Percentiles rank a stretch among this genome's conserved stretches.
phyloP scores from a whole-genome alignment of 371 early-diverging fungal species.

The Smittium mucronatum region DNA sequence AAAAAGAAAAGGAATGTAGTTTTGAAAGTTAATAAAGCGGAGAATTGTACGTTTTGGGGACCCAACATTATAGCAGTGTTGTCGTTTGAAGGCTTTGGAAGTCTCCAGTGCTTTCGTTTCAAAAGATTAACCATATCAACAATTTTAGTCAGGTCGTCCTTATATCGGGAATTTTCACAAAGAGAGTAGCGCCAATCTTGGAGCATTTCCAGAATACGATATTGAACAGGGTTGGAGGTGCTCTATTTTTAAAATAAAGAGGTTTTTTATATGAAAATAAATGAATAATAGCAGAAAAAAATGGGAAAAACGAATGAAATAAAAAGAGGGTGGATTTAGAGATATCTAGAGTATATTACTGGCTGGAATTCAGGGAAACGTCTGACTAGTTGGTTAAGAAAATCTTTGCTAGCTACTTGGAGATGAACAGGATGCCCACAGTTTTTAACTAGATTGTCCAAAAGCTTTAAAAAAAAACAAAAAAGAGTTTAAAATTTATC shows the following conservation, averaged over 20 bases:
- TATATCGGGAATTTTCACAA: slow-evolving; percentile 63
- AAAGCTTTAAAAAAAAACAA: slow-evolving; percentile 38
- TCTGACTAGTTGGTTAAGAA: slow-evolving; percentile 81
- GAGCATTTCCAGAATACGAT: slow-evolving; percentile 76
- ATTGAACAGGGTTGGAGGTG: slow-evolving; percentile 38
- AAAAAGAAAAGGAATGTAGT: not conserved
- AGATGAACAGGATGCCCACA: slow-evolving; percentile 93
- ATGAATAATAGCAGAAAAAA: not conserved
- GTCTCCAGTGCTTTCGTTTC: slow-evolving; percentile 73
- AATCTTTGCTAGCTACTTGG: slow-evolving; percentile 85
- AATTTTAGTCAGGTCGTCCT: slow-evolving; percentile 79
- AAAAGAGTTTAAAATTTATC: not conserved
- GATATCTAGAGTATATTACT: not conserved
- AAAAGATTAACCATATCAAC: slow-evolving; percentile 83
- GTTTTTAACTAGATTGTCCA: slow-evolving; percentile 90
- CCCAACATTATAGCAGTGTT: slow-evolving; percentile 47
- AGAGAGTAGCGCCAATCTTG: slow-evolving; percentile 85
- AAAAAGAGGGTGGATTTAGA: not conserved
- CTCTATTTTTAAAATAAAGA: slow-evolving; percentile 7
- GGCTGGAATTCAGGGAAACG: slow-evolving; percentile 67
- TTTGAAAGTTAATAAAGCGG: not conserved
- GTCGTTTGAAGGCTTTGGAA: slow-evolving; percentile 62
- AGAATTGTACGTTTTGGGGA: slow-evolving; percentile 29
- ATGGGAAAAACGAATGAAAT: not conserved
- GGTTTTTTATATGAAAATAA: not conserved